A percentile compares a stretch with the other conserved stretches of the same genome.
Evolutionary conservation across 805 yeast genomes (phyloP).

Genomic region (Wickerhamiella parazyma): DNA sequence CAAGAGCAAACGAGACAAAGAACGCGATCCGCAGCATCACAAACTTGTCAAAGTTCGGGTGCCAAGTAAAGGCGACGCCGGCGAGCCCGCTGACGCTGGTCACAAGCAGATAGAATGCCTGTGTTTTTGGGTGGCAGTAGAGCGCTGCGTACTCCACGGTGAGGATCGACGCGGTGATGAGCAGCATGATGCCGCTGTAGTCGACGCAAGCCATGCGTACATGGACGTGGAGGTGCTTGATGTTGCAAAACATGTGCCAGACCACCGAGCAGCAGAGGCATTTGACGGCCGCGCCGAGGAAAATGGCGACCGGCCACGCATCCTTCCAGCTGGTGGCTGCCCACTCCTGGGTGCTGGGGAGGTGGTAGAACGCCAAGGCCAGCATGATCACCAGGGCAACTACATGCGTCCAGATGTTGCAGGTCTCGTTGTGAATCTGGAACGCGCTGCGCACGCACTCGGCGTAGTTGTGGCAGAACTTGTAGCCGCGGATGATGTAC

Average conservation of each 20-base stretch:
- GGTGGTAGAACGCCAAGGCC: conserved; percentile 44
- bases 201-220: conserved; percentile 82
- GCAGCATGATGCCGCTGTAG: conserved; percentile 82
- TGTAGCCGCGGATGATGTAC: conserved; percentile 68
- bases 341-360: conserved; percentile 47
- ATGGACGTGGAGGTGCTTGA: conserved; percentile 48
- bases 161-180: conserved; percentile 79
- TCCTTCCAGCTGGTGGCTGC: conserved; percentile 30
- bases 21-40: conserved; percentile 67
- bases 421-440: conserved; percentile 68
- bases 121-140: conserved; percentile 40
- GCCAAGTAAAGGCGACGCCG: conserved; percentile 79
- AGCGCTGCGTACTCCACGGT: conserved; percentile 75
- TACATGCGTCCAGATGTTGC: conserved; percentile 89
- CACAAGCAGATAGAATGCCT: conserved; percentile 40
- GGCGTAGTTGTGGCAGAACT: conserved; percentile 55
- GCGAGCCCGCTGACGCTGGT: conserved; percentile 53
- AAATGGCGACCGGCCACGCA: conserved; percentile 44
- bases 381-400: conserved; percentile 49
- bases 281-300: conserved; percentile 56
- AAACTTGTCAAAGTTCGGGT: conserved; percentile 80
- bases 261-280: conserved; percentile 67
- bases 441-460: conserved; percentile 50
- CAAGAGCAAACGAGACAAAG: conserved; percentile 60
- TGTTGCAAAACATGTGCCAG: conserved; percentile 88